Base-by-base conservation (phyloP, 305 asterid species). In the Solanum chacoense region DNA sequence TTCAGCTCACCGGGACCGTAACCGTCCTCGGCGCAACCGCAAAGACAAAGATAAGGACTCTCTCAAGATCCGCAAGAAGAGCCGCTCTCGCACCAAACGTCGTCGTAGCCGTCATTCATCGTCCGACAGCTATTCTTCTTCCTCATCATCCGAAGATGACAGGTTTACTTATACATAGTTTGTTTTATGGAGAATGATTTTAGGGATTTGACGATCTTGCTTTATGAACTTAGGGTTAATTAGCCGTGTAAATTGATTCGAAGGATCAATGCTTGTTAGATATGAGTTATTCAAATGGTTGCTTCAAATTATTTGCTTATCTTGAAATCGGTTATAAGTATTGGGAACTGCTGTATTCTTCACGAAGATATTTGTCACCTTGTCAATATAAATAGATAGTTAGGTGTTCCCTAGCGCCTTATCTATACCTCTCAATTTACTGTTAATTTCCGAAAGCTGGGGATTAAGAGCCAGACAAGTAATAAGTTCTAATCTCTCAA, bases 41-140 rank as follows among this genome's bases (percentile, higher is more conserved):
- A 87, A 89, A 69, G 91, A 90, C 88, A 88, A 84, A 83, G 93
- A 88, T n/a, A 91, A 80, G 85, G 98, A 94, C 84, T 72, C 91
- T 87, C 94, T 91, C 81, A 95, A 90, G 89, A 92, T 94, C 65
- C 92, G 93, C 87, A 93, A 95, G 92, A 95, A 93, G 92, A 94
- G 93, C 91, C 94, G 93, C 85, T 90, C 98, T 80, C 91, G 90
- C 89, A 45, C 93, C 72, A 96, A 94, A 92, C 96, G 97, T 24
- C 98, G 93, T 55, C 96, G 95, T 74, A 91, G 92, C 89, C 98
- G 93, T 55, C 93, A 90, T 88, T 92, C 97, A 88, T 91, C 98
- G 3, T 92, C 96, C 36, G 98, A 94, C 32, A 90, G 91, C 91
- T 86, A 92, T 86, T 89, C 94, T 59, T 90, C 93, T 16, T 91